phyloP scores from a whole-genome alignment of 495 filamentous ascomycete genomes.

The Astrocystis sublimbata region DNA sequence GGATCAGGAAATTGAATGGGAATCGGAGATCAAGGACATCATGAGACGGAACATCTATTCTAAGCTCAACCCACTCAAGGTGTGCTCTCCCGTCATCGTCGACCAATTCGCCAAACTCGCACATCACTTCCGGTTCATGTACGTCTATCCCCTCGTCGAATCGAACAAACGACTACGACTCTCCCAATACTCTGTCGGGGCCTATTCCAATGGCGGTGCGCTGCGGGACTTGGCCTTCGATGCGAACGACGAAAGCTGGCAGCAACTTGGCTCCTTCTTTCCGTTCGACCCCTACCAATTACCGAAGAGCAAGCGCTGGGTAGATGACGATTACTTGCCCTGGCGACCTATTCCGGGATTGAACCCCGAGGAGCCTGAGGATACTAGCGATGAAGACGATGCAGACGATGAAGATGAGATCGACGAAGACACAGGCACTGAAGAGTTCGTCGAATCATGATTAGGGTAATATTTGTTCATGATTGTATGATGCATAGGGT shows the following conservation, averaged over 20 bases:
- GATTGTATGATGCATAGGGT: constrained; percentile 18
- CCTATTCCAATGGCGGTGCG: constrained; percentile 48
- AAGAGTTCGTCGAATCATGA: constrained; percentile 43
- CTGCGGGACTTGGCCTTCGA: constrained; percentile 66
- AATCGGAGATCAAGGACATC: constrained; percentile 66
- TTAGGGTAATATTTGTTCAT: constrained; percentile 16
- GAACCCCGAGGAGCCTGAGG: constrained; percentile 46
- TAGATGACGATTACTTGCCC: constrained; percentile 78
- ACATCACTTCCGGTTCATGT: constrained; percentile 79
- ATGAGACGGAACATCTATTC: constrained; percentile 76
- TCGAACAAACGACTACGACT: constrained; percentile 83
- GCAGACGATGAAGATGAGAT: constrained; percentile 55
- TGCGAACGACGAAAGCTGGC: constrained; percentile 65
- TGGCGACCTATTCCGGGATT: constrained; percentile 81
- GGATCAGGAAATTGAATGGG: constrained; percentile 70
- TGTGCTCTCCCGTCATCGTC: constrained; percentile 91
- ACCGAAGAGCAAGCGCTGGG: constrained; percentile 79
- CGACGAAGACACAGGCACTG: constrained; percentile 50
- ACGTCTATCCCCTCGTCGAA: constrained; percentile 83
- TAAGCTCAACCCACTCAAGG: constrained; percentile 90
- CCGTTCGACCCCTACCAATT: constrained; percentile 96
- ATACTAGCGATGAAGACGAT: constrained; percentile 51
- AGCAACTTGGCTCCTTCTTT: constrained; percentile 88
- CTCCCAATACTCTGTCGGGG: constrained; percentile 54
- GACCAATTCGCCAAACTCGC: constrained; percentile 86